Evolutionary conservation across 2,329 filamentous ascomycete genomes (phyloP), one percentile per base, ranked within the genome.

Genomic region (Trichoderma lentiforme): DNA sequence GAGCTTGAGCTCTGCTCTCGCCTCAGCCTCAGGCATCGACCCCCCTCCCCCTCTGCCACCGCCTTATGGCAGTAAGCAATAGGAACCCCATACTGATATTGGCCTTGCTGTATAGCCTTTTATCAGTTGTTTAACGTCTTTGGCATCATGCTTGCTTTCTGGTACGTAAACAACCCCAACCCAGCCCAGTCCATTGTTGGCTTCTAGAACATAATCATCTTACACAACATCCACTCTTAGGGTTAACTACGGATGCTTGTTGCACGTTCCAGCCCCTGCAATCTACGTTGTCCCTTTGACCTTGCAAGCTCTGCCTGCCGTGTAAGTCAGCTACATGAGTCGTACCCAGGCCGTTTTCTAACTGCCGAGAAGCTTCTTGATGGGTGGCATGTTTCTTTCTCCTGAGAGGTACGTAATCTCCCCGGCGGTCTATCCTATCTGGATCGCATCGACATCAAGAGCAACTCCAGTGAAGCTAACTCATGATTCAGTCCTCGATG

Each of bases 231-330:
- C 12, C 18, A 58, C 43, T 60, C 18, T 60, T 71, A 89, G 86
- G 86, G 82, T 87, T 79, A 89, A 87, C 79, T 89, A 87, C 72
- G 87, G 85, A 32, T 82, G 82, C 60, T 78, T 85, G 36, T 81
- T 85, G n/a, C 82, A 86, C 73, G 79, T 86, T 53, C 73, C 77
- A 11, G 80, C 87, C 32, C 81, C 84, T 3, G 83, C 86, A 6
- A 83, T 85, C 58, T 92, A 86, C 77, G 83, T 90, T 47, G 83
- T 92, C 1, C 91, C 91, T 0, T 83, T 93, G 4, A 85, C 87
- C 11, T 84, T 92, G 72, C 91, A 93, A 79, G 86, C 84, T 67
- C 82, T 92, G 4, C 91, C 91, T 0, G 90, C 90, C 1, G 74
- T 91, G 71, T 84, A 76, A 74, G 81, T 70, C 67, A 15, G 21